Conservation (phyloP, 2,329 filamentous ascomycete species). For the Fusarium zealandicum region DNA sequence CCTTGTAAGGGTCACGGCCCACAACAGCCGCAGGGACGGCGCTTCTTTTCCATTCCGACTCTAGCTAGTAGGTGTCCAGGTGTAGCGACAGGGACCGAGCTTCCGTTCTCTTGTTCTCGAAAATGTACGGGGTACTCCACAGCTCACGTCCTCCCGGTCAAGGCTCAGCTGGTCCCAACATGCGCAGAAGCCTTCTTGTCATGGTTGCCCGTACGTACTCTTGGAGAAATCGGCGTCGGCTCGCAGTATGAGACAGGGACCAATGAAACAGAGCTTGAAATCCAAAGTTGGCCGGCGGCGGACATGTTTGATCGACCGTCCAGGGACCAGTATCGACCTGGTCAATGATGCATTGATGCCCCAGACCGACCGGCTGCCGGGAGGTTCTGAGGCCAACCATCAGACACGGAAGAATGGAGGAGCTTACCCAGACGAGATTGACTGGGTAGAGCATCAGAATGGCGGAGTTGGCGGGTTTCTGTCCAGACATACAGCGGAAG, state of each 20-base stretch:
- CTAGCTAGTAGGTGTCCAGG: too few species aligned
- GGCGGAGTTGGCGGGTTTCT: slow-evolving; percentile 11
- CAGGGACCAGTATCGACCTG: slow-evolving; percentile 7
- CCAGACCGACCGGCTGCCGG: slow-evolving; percentile 9
- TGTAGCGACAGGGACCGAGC: background rate
- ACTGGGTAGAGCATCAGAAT: background rate
- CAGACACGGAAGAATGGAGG: slow-evolving; percentile 6
- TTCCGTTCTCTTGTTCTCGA: slow-evolving; percentile 20
- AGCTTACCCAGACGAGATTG: slow-evolving; percentile 1
- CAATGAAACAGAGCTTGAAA: slow-evolving; percentile 32
- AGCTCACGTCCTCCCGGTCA: background rate
- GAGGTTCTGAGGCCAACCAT: background rate
- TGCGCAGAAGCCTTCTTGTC: background rate
- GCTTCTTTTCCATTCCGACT: slow-evolving; percentile 16
- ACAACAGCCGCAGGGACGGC: slow-evolving; percentile 29
- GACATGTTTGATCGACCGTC: slow-evolving; percentile 28
- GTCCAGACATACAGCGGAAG: background rate
- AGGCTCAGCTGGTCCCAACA: background rate
- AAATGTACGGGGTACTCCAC: background rate
- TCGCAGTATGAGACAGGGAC: slow-evolving; percentile 16
- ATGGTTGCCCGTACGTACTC: too few species aligned
- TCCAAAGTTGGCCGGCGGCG: slow-evolving; percentile 7
- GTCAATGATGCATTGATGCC: slow-evolving; percentile 1
- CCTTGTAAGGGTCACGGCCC: slow-evolving; percentile 13
- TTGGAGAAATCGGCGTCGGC: background rate